Percentiles rank a stretch among this genome's conserved stretches.
These are phyloP conservation scores for Mycena indigotica DNA, from an alignment of 768 basidiomycete species.

Conservation along the genomic window DNA sequence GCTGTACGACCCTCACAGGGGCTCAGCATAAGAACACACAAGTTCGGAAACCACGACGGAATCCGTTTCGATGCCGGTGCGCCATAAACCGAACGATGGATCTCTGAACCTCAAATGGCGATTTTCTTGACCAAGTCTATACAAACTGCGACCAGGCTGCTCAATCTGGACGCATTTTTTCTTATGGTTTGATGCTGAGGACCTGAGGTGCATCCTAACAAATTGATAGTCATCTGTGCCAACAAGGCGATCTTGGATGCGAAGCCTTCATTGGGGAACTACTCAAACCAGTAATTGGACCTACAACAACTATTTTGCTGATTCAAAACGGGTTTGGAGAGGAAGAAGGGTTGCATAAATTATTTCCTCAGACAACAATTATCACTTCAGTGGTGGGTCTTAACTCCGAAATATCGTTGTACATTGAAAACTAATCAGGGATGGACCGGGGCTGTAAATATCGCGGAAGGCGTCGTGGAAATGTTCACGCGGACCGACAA, in stretches of 20 bases:
- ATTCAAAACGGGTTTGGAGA: conserved; percentile 16
- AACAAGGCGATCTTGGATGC: conserved; percentile 14
- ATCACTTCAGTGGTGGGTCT: conserved; percentile 5
- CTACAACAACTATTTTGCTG: conserved; percentile 8
- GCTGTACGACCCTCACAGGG: neutral
- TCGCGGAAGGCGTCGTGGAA: conserved; percentile 6
- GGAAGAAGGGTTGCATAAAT: conserved; percentile 3
- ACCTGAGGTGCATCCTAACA: neutral
- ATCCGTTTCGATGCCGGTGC: conserved; percentile 11
- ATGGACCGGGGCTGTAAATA: conserved; percentile 8
- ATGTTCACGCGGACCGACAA: conserved; percentile 10
- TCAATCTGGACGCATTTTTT: conserved; percentile 9
- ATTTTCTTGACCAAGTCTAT: neutral
- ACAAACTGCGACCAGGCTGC: conserved; percentile 12
- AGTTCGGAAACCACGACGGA: conserved; percentile 12
- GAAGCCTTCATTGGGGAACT: conserved; percentile 7
- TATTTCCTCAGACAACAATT: conserved; percentile 11
- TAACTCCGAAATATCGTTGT: too few relatives aligned
- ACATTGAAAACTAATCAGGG: neutral
- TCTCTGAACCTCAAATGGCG: neutral
- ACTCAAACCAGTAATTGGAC: conserved; percentile 4
- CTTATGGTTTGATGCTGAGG: conserved; percentile 5
- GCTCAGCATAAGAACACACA: conserved; percentile 6
- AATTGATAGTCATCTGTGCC: conserved; percentile 8
- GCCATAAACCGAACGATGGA: neutral